Conservation (phyloP, 495 filamentous ascomycete species). For the Xylaria sp. region DNA sequence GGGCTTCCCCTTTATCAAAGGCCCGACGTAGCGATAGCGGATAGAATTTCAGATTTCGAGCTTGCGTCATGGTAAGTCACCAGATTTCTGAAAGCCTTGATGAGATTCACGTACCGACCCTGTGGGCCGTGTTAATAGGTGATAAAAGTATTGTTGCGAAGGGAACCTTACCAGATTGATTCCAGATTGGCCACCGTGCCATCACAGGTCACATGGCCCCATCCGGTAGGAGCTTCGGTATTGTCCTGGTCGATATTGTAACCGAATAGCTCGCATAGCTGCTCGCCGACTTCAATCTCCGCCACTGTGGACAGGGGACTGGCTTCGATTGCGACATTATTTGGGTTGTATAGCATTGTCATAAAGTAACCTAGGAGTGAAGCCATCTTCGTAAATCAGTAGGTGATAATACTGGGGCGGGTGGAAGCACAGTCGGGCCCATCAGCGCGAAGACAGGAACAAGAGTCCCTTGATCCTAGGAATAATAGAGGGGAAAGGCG, state of each 20-base stretch:
- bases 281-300: slow-evolving; percentile 51
- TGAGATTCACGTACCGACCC: slow-evolving; percentile 16
- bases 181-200: slow-evolving; percentile 58
- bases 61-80: slow-evolving; percentile 27
- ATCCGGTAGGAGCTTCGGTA: slow-evolving; percentile 33
- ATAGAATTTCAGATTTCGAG: slow-evolving; percentile 59
- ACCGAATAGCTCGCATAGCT: slow-evolving; percentile 55
- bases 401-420: background rate
- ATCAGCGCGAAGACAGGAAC: background rate
- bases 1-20: slow-evolving; percentile 41
- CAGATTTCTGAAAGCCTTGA: background rate
- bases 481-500: background rate
- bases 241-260: slow-evolving; percentile 42
- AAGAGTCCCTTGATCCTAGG: background rate
- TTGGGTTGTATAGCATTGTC: slow-evolving; percentile 59
- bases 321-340: slow-evolving; percentile 56
- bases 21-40: slow-evolving; percentile 49
- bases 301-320: slow-evolving; percentile 50
- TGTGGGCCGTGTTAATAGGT: slow-evolving; percentile 16
- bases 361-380: slow-evolving; percentile 52
- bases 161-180: slow-evolving; percentile 47
- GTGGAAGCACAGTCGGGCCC: background rate
- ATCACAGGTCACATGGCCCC: slow-evolving; percentile 54
- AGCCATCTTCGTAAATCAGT: slow-evolving; percentile 29
- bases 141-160: background rate